A percentile compares a stretch with the other conserved stretches of the same genome.
Conservation (phyloP, 805 yeast species). For the Wickerhamomyces alni region DNA sequence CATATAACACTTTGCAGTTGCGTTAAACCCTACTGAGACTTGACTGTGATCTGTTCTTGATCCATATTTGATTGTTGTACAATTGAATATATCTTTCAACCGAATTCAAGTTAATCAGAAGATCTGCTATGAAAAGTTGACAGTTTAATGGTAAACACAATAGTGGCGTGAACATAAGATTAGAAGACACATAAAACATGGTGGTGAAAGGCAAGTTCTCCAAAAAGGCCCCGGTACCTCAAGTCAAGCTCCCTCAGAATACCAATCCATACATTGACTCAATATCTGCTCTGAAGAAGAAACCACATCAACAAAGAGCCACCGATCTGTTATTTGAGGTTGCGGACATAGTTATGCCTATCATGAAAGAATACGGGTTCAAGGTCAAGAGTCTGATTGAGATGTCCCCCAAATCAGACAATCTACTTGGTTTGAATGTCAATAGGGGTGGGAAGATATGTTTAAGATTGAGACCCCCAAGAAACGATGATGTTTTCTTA, state of each 20-base stretch:
- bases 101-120: no score
- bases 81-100: no score
- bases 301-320: conserved; percentile 44
- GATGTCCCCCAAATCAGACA: conserved; percentile 66
- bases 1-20: no score
- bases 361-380: conserved; percentile 63
- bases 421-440: conserved; percentile 75
- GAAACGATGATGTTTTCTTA: conserved; percentile 45
- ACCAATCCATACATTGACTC: conserved; percentile 24
- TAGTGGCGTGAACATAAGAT: no score
- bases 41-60: no score
- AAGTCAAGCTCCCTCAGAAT: conserved; percentile 18
- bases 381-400: conserved; percentile 68
- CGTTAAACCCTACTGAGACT: no score
- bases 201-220: conserved; percentile 17
- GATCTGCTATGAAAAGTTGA: no score
- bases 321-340: conserved; percentile 57
- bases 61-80: no score
- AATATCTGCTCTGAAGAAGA: conserved; percentile 42
- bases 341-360: conserved; percentile 67
- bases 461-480: conserved; percentile 59
- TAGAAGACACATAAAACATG: conserved; percentile 13
- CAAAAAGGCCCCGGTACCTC: conserved; percentile 9
- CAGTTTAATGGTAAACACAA: no score
- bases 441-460: conserved; percentile 70